Evolutionary conservation across 1,284 basidiomycete species (phyloP), one percentile per base, ranked within the genome.

Genomic region (Gymnopus androsaceus): DNA sequence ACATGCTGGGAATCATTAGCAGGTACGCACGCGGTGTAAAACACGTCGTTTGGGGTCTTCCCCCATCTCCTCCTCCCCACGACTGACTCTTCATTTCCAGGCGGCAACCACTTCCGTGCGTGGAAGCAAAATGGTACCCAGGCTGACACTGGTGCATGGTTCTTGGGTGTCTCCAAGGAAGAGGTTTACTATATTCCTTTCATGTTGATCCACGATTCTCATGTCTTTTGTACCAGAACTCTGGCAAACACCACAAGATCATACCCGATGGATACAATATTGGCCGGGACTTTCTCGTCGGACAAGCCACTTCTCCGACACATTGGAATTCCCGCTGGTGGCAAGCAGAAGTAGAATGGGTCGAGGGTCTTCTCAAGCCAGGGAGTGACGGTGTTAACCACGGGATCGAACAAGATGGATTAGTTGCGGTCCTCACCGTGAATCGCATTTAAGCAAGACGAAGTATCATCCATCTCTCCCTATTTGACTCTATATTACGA

Each of bases 341-440:
- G 89, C 72, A 75, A 59, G 87, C 88, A 1, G 82, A 88, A 1
- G 78, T 92, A 2, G 85, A 87, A 65, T 92, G 86, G 87, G 76
- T 79, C 25, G 76, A 78, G 36, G 88, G 83, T 31, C 75, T 92
- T 6, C 70, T 92, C 17, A 76, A 83, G 56, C 78, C 80, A 27
- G 90, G 90, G 8, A 81, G 72, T 53, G 72, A 81, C 70, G 87
- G 89, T 52, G 77, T 92, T 34, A 92, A 92, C 64, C 90, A 92
- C 64, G 83, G 77, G 41, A 92, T 92, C 48, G 74, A 80, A 4
- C 88, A 91, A 67, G 90, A 92, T 64, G 90, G 90, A 5, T 79
- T 77, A 33, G 80, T 92, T n/a, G 90, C 90, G 14, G 72, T 92
- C 36, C 74, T 92, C 28, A 92, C 85, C 4, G 82, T 92, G 41